phyloP scores from a whole-genome alignment of 768 basidiomycete genomes.

The Russula olivacea region DNA sequence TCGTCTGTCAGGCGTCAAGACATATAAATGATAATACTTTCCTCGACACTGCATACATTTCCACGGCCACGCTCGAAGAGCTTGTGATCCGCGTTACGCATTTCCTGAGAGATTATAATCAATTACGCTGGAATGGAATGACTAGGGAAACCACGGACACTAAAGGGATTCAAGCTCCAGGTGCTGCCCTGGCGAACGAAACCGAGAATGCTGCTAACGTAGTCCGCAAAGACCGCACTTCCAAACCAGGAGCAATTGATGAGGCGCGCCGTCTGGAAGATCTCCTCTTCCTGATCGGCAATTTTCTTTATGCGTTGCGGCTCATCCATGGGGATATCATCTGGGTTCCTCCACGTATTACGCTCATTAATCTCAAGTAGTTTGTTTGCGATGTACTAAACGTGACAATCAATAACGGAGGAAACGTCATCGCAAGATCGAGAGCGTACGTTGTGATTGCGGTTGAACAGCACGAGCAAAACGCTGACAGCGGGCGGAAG shows the following conservation, averaged over 20 bases:
- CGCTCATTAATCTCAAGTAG: constrained; percentile 79
- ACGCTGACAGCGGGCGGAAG: constrained; percentile 74
- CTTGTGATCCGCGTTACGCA: constrained; percentile 54
- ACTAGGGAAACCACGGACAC: constrained; percentile 36
- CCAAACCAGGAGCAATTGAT: constrained; percentile 81
- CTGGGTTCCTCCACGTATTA: constrained; percentile 53
- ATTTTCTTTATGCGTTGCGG: constrained; percentile 33
- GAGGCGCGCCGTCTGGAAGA: constrained; percentile 79
- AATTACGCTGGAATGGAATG: background rate
- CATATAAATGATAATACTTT: constrained; percentile 25
- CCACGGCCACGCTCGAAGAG: constrained; percentile 75
- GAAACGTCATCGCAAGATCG: background rate
- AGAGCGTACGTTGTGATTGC: constrained; percentile 76
- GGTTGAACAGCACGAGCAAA: constrained; percentile 77
- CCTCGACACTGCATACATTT: constrained; percentile 79
- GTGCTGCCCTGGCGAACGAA: constrained; percentile 64
- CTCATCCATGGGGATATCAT: constrained; percentile 34
- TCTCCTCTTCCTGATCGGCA: constrained; percentile 39
- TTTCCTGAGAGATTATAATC: constrained; percentile 43
- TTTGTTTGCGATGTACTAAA: constrained; percentile 71
- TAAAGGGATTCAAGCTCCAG: constrained; percentile 76
- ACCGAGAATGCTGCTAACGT: constrained; percentile 77
- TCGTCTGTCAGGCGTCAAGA: background rate
- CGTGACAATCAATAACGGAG: background rate
- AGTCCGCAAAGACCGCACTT: constrained; percentile 73